Conservation (phyloP, 2,329 filamentous ascomycete genomes). For the Pseudomassariella vexata region DNA sequence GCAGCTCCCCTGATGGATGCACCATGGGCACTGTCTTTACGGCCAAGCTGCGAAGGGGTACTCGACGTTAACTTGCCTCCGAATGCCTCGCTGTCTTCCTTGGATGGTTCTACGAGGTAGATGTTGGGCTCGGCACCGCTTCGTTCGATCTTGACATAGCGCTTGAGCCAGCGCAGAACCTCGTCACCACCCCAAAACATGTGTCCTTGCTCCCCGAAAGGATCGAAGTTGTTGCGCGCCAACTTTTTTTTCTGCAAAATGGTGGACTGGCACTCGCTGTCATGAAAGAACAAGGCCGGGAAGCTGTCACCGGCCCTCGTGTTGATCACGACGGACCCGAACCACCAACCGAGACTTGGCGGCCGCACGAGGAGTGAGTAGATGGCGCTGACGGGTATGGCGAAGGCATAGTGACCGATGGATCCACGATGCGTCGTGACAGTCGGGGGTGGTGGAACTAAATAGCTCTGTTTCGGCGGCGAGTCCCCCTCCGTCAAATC, state of each 20-base stretch:
- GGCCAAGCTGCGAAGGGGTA: conserved; percentile 35
- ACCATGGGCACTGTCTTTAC: conserved; percentile 28
- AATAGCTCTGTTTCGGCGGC: conserved; percentile 77
- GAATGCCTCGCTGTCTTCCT: conserved; percentile 80
- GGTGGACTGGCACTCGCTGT: conserved; percentile 92
- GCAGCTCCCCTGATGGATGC: conserved; percentile 26
- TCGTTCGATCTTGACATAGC: conserved; percentile 77
- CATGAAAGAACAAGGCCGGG: conserved; percentile 94
- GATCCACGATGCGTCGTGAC: conserved; percentile 69
- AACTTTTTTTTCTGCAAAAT: conserved; percentile 89
- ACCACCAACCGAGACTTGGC: conserved; percentile 97
- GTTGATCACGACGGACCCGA: conserved; percentile 91
- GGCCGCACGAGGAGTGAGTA: conserved; percentile 88
- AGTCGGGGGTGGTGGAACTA: conserved; percentile 87
- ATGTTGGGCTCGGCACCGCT: conserved; percentile 84
- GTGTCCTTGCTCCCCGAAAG: conserved; percentile 76
- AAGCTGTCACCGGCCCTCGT: conserved; percentile 86
- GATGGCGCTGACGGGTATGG: conserved; percentile 81
- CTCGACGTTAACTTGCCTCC: conserved; percentile 53
- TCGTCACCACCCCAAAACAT: conserved; percentile 99
- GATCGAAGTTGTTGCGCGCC: conserved; percentile 79
- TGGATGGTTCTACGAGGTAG: conserved; percentile 81
- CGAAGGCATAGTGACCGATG: conserved; percentile 81
- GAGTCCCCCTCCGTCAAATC: conserved; percentile 78
- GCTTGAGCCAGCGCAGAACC: conserved; percentile 81